phyloP scores from a whole-genome alignment of 768 basidiomycete genomes.

The Auriscalpium orientale region DNA sequence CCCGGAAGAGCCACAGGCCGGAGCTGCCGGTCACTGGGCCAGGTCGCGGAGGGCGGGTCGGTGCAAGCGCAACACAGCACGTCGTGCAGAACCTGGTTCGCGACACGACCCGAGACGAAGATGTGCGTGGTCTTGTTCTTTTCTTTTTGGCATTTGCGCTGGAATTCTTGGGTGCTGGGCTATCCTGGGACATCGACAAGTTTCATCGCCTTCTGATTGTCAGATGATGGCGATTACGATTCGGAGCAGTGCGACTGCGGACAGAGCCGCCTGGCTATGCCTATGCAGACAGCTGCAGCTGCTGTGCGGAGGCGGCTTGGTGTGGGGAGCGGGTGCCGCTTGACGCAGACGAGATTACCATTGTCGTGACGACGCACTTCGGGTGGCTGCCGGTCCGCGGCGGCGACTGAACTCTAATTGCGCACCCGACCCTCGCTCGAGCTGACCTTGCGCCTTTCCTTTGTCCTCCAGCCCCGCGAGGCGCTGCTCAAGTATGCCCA shows the following conservation, averaged over 20 bases:
- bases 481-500: constrained; percentile 92
- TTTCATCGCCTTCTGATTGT: not conserved
- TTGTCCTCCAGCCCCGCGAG: constrained; percentile 73
- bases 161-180: constrained; percentile 12
- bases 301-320: not conserved
- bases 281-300: not conserved
- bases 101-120: constrained; percentile 86
- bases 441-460: constrained; percentile 12
- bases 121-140: constrained; percentile 57
- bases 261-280: not conserved
- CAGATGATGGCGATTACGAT: not conserved
- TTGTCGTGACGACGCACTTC: constrained; percentile 10
- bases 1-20: constrained; percentile 86
- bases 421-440: not conserved
- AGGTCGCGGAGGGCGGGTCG: constrained; percentile 89
- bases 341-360: not conserved
- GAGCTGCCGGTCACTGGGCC: constrained; percentile 91
- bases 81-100: constrained; percentile 92
- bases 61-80: constrained; percentile 95
- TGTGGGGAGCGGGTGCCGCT: not conserved
- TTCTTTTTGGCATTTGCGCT: constrained; percentile 7
- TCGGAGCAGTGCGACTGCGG: not conserved
- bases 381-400: constrained; percentile 4
- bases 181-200: constrained; percentile 3
- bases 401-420: constrained; percentile 7